These are phyloP conservation scores for Neurospora sp. DNA, from an alignment of 495 filamentous ascomycete species.

Conservation along the genomic window DNA sequence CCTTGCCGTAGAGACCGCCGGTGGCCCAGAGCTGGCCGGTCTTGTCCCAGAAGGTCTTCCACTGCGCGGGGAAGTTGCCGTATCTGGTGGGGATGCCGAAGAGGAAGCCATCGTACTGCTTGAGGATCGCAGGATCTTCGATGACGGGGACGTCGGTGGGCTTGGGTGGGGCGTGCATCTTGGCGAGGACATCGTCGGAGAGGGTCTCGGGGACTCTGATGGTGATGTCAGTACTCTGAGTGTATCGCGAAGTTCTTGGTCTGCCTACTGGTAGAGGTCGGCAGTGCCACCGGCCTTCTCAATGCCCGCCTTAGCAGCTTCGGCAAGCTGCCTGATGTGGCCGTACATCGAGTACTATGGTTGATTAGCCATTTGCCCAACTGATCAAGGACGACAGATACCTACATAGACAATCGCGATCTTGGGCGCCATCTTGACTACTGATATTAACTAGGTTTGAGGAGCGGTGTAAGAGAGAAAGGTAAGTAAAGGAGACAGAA, in stretches of 20 bases:
- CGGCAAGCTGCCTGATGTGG: constrained; percentile 74
- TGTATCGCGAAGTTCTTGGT: background rate
- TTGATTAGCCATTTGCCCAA: constrained; percentile 32
- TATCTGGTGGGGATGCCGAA: constrained; percentile 97
- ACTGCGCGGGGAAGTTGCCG: constrained; percentile 97
- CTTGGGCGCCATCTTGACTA: constrained; percentile 75
- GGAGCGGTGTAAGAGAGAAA: background rate
- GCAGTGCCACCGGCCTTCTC: constrained; percentile 72
- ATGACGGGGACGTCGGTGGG: constrained; percentile 51
- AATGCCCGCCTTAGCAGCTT: constrained; percentile 84
- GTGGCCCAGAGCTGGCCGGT: constrained; percentile 61
- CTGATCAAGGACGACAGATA: constrained; percentile 9
- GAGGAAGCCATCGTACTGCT: constrained; percentile 79
- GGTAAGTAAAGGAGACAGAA: background rate
- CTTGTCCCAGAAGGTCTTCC: constrained; percentile 83
- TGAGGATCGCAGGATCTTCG: constrained; percentile 52
- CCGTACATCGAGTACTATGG: constrained; percentile 80
- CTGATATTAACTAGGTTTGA: constrained; percentile 9
- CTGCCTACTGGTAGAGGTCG: constrained; percentile 68
- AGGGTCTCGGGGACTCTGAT: constrained; percentile 78
- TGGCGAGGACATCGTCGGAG: constrained; percentile 60
- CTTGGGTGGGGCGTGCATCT: constrained; percentile 84
- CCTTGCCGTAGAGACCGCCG: constrained; percentile 81
- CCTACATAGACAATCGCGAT: constrained; percentile 83
- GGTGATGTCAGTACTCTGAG: background rate